These are phyloP conservation scores for Thielaviopsis euricoi DNA, from an alignment of 2,329 filamentous ascomycete genomes.

Conservation along the genomic window DNA sequence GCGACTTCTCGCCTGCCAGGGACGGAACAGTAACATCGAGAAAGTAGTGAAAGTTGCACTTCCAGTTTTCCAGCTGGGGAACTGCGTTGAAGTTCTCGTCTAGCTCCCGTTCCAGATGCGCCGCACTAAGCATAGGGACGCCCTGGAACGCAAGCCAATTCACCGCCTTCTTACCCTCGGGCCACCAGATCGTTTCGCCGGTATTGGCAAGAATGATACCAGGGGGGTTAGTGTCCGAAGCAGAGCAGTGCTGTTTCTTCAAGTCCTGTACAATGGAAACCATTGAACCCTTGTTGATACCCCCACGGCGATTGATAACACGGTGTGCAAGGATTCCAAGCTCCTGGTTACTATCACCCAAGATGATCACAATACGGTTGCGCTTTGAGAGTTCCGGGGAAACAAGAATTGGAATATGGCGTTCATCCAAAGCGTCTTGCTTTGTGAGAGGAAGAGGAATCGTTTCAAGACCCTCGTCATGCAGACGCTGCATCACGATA, in stretches of 20 bases:
- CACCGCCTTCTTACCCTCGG: constrained; percentile 42
- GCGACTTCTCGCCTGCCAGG: constrained; percentile 30
- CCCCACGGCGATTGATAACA: constrained; percentile 42
- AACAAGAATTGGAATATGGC: constrained; percentile 52
- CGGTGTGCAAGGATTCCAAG: constrained; percentile 62
- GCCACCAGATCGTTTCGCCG: constrained; percentile 64
- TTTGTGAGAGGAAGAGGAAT: constrained; percentile 40
- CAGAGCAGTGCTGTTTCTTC: constrained; percentile 20
- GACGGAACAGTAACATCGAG: constrained; percentile 45
- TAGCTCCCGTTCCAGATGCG: constrained; percentile 37
- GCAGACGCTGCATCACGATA: constrained; percentile 46
- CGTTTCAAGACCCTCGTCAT: constrained; percentile 39
- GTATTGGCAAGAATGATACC: constrained; percentile 63
- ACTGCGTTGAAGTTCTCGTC: constrained; percentile 23
- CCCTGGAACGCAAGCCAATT: constrained; percentile 39
- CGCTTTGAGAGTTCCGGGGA: constrained; percentile 34
- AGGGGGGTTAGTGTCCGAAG: constrained; percentile 23
- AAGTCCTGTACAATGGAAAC: constrained; percentile 43
- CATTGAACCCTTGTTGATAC: constrained; percentile 54
- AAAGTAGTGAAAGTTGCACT: constrained; percentile 40
- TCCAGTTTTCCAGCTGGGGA: neutral
- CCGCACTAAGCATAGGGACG: constrained; percentile 45
- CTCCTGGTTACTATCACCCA: constrained; percentile 57
- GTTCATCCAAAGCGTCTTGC: constrained; percentile 26
- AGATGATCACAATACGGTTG: constrained; percentile 52